Conservation (phyloP, 2,329 filamentous ascomycete species). For the Paecilomyces sp. region DNA sequence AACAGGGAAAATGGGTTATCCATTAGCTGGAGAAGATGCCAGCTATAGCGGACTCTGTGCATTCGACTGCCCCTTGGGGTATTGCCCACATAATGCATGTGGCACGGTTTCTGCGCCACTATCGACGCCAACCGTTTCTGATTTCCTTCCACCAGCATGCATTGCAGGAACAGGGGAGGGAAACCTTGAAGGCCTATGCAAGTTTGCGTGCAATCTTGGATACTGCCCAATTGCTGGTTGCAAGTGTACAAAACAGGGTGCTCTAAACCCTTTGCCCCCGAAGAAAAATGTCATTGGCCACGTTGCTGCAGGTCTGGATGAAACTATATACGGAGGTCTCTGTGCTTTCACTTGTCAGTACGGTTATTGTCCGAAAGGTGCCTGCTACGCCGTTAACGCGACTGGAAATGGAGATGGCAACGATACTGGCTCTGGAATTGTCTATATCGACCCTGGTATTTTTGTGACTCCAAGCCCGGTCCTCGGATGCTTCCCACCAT, state of each 20-base stretch:
- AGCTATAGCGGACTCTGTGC: slow-evolving; percentile 10
- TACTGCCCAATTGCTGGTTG: slow-evolving; percentile 4
- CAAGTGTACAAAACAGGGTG: background rate
- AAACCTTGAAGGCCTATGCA: slow-evolving; percentile 6
- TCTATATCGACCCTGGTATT: background rate
- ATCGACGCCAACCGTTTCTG: slow-evolving; percentile 1
- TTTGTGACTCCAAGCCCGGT: background rate
- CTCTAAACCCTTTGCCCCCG: background rate
- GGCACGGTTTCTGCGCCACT: background rate
- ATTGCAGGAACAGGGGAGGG: background rate
- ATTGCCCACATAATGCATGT: slow-evolving; percentile 7
- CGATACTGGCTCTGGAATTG: background rate
- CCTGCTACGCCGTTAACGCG: background rate
- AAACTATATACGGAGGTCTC: background rate
- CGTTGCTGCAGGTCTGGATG: background rate
- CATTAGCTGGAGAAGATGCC: slow-evolving; percentile 6
- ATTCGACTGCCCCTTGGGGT: slow-evolving; percentile 10
- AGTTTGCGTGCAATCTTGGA: slow-evolving; percentile 5
- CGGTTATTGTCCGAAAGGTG: background rate
- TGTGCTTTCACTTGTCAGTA: background rate
- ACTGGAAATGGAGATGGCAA: background rate
- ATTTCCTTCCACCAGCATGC: background rate
- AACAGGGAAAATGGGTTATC: slow-evolving; percentile 11
- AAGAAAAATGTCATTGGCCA: background rate
- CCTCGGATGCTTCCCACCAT: background rate